These are phyloP conservation scores for Penicillium sp. DNA, from an alignment of 2,329 filamentous ascomycete genomes.

Conservation along the genomic window DNA sequence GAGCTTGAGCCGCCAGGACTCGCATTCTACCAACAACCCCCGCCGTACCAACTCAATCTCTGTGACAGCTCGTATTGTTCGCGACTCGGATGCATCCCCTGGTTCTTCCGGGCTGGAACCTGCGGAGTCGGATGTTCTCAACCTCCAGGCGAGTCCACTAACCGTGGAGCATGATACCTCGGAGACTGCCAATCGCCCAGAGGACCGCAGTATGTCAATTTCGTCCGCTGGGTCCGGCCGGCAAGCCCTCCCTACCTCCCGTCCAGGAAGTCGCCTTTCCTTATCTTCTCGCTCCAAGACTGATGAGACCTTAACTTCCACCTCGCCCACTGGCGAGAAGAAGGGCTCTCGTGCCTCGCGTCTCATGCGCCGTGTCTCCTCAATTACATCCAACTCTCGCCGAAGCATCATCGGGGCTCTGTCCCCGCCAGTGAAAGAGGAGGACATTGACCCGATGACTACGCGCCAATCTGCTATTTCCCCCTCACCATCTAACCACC, in stretches of 20 bases:
- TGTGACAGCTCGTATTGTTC: constrained; percentile 81
- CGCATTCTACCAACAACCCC: constrained; percentile 27
- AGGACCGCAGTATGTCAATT: constrained; percentile 43
- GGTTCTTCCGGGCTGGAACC: constrained; percentile 31
- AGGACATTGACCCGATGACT: constrained; percentile 23
- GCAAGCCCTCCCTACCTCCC: constrained; percentile 34
- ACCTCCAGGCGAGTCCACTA: constrained; percentile 61
- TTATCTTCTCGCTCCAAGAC: constrained; percentile 43
- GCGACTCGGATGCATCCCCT: constrained; percentile 58
- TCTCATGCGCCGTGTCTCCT: constrained; percentile 70
- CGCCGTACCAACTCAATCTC: constrained; percentile 73
- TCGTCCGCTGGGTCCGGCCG: constrained; percentile 45
- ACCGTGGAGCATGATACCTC: constrained; percentile 67
- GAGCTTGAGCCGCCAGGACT: constrained; percentile 35
- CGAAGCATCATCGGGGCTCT: constrained; percentile 50
- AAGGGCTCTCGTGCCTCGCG: constrained; percentile 62
- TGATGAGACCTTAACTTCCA: constrained; percentile 34
- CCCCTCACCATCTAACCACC: constrained; percentile 48
- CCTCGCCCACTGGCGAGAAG: constrained; percentile 53
- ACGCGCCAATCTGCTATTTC: constrained; percentile 28
- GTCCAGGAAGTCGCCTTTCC: constrained; percentile 46
- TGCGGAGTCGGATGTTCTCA: constrained; percentile 40
- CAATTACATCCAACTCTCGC: constrained; percentile 56
- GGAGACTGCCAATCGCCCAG: constrained; percentile 31
- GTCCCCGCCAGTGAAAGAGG: constrained; percentile 43